Percentiles rank a stretch among this genome's conserved stretches.
These are phyloP conservation scores for Rhododendron simsii DNA, from an alignment of 148 eudicot genomes.

Conservation along the genomic window DNA sequence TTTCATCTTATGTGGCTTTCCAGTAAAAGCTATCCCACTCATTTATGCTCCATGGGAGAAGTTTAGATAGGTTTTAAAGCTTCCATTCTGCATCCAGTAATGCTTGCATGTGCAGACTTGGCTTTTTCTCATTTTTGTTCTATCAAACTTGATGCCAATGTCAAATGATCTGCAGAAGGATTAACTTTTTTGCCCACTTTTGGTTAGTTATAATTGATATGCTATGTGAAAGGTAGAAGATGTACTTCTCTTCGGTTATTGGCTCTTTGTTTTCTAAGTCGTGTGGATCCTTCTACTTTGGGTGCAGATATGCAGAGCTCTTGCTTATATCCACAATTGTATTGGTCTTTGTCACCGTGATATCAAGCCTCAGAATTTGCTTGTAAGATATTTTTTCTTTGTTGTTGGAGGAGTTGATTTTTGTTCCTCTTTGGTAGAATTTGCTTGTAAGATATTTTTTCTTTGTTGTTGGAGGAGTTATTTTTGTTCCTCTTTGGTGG, in stretches of 20 bases:
- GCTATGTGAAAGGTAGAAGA: not conserved
- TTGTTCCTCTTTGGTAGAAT: constrained; percentile 25
- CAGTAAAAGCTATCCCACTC: not conserved
- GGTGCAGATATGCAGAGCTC: constrained; percentile 22
- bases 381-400: constrained; percentile 35
- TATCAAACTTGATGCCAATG: not conserved
- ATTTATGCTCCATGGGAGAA: not conserved
- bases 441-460: constrained; percentile 40
- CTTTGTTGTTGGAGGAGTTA: not conserved
- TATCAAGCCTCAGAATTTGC: constrained; percentile 73
- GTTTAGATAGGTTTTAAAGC: not conserved
- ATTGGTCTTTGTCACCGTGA: constrained; percentile 78
- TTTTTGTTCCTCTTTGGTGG: not conserved
- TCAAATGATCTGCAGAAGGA: not conserved
- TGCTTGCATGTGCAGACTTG: not conserved
- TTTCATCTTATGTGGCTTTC: not conserved
- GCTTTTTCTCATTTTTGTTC: not conserved
- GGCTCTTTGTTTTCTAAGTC: not conserved
- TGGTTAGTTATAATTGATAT: not conserved
- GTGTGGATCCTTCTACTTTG: not conserved
- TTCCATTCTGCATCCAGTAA: not conserved
- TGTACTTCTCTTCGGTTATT: not conserved
- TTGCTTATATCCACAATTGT: constrained; percentile 54
- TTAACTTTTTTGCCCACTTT: not conserved
- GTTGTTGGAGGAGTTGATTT: not conserved